Conservation (phyloP, 495 filamentous ascomycete species). For the Pseudevernia furfuracea region DNA sequence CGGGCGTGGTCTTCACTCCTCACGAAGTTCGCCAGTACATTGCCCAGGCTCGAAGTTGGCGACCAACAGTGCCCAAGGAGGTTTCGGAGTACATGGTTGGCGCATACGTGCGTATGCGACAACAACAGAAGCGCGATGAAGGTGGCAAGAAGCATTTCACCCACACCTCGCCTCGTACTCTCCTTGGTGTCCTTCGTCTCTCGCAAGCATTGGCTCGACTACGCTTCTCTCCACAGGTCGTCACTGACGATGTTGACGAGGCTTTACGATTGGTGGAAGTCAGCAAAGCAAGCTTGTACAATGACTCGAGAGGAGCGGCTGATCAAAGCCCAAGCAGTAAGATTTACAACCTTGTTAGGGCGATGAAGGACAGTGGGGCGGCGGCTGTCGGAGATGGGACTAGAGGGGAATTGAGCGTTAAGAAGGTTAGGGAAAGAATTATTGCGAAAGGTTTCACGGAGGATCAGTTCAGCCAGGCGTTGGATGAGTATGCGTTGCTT, state of each 20-base stretch:
- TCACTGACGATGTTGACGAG: conserved; percentile 91
- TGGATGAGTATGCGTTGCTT: conserved; percentile 81
- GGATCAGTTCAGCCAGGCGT: conserved; percentile 74
- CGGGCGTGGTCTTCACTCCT: conserved; percentile 71
- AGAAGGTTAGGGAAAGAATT: conserved; percentile 79
- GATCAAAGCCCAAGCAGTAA: conserved; percentile 78
- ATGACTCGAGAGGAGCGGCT: conserved; percentile 50
- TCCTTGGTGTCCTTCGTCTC: conserved; percentile 85
- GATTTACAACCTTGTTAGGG: conserved; percentile 88
- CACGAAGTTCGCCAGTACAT: conserved; percentile 93
- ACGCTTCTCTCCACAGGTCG: conserved; percentile 73
- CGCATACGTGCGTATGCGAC: conserved; percentile 87
- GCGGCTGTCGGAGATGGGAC: conserved; percentile 65
- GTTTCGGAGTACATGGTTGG: conserved; percentile 94
- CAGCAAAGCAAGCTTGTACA: conserved; percentile 77
- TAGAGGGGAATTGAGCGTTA: conserved; percentile 72
- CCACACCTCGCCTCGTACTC: conserved; percentile 85
- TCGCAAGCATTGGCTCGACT: conserved; percentile 93
- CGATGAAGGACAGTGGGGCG: conserved; percentile 72
- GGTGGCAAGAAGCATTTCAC: conserved; percentile 81
- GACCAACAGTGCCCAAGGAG: conserved; percentile 71
- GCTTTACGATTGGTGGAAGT: conserved; percentile 85
- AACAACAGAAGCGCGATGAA: conserved; percentile 82
- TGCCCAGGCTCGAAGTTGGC: conserved; percentile 80
- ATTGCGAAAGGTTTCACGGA: conserved; percentile 95